Percentiles rank a stretch among this genome's conserved stretches.
These are phyloP conservation scores for Blastocystis sp. DNA, from an alignment of 352 stramenopile species.

Conservation along the genomic window DNA sequence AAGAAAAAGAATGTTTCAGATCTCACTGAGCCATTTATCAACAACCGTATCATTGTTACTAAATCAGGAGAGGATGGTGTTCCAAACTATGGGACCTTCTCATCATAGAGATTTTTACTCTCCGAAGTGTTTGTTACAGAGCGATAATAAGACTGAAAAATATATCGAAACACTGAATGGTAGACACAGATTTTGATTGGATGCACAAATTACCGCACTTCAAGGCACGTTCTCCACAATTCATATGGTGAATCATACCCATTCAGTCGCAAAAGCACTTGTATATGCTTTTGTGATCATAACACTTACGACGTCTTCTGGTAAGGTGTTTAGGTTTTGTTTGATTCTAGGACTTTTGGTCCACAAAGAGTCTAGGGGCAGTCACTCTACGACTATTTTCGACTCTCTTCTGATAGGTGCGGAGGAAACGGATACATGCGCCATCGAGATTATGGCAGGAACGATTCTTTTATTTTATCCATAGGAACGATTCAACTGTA, in stretches of 20 bases:
- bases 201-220: not conserved
- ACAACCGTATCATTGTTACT: not conserved
- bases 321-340: not conserved
- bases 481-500: constrained; percentile 52
- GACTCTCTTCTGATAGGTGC: not conserved
- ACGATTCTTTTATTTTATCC: not conserved
- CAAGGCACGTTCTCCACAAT: not conserved
- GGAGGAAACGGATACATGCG: constrained; percentile 46
- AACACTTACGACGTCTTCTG: constrained; percentile 26
- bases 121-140: not conserved
- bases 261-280: constrained; percentile 10
- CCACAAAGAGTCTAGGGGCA: not conserved
- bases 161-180: not conserved
- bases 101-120: not conserved
- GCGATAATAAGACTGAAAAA: no score
- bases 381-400: not conserved
- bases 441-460: constrained; percentile 62
- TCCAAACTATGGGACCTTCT: constrained; percentile 31
- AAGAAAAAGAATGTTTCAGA: not conserved
- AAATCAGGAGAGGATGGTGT: not conserved
- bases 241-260: not conserved
- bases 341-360: constrained; percentile 11
- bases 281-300: constrained; percentile 33
- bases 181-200: constrained; percentile 11
- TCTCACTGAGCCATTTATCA: not conserved